Base-by-base conservation (phyloP, 106 monocot genomes). In the Dendrobium huoshanense region DNA sequence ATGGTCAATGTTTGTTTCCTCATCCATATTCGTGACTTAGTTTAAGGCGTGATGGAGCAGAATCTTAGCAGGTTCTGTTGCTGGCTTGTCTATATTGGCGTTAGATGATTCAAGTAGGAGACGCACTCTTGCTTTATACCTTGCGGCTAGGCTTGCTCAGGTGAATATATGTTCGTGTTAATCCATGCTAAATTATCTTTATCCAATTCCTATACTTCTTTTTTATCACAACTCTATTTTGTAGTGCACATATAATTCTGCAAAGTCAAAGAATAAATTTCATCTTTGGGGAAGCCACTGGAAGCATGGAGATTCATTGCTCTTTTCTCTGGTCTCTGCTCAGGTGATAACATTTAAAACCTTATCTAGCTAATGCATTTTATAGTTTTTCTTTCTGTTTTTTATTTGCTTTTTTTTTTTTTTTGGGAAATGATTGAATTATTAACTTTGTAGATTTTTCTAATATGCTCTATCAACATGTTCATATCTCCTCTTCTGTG, bases 31-130 rank as follows among this genome's bases (percentile, higher is more conserved):
- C 81, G 84, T 91, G 85, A 95, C 87, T 82, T 92, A 85, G 89
- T 92, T 94, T 86, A 92, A 92, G 90, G 92, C 84, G 78, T 97
- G 92, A 91, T 98, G 91, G 91, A 91, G 89, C 98, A 99, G 98
- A 99, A 88, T 99, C 78, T 87, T 95, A 95, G 98, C 98, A 89
- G 98, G 98, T 84, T 88, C 95, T 43, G 68, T 99, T 83, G 92
- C 98, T 11, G 98, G 95, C 65, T 80, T 99, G 80, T 95, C 95
- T 41, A 86, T 99, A 86, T 84, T 99, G 79, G 98, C 95, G 31
- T 75, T 99, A 81, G 98, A 93, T 85, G 98, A 90, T 84, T 87
- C 98, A 65, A 95, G 88, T 85, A 80, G 98, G 78, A 89, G 95
- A 68, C 95, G 98, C 43, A 99, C 95, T 19, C 93, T 99, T 84